Conservation (phyloP, 148 eudicot genomes). For the Beta vulgaris region DNA sequence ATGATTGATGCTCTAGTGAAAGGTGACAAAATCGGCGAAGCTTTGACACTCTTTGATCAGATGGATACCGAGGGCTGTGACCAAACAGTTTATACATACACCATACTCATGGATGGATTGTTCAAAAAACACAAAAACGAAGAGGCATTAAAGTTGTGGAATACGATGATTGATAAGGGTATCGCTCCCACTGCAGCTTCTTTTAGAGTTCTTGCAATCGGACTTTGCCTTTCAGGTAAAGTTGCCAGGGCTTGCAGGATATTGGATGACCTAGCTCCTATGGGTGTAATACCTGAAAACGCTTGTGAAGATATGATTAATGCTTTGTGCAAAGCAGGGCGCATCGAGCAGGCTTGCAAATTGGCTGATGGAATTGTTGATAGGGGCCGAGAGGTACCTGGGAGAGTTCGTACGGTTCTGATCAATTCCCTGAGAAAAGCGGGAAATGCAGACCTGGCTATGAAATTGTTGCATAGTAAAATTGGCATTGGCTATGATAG, state of each 20-base stretch:
- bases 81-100: constrained; percentile 91
- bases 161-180: constrained; percentile 92
- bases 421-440: constrained; percentile 92
- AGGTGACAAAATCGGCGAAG: constrained; percentile 62
- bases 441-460: constrained; percentile 76
- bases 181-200: constrained; percentile 82
- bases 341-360: constrained; percentile 83
- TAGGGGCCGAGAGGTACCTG: constrained; percentile 93
- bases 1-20: constrained; percentile 74
- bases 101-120: constrained; percentile 70
- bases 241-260: constrained; percentile 87
- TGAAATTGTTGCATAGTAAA: constrained; percentile 95
- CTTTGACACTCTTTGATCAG: constrained; percentile 51
- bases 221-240: constrained; percentile 88
- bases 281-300: constrained; percentile 83
- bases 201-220: constrained; percentile 79
- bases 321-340: constrained; percentile 79
- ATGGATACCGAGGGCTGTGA: constrained; percentile 91
- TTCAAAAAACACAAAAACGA: constrained; percentile 76
- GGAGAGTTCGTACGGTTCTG: constrained; percentile 75
- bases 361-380: constrained; percentile 92
- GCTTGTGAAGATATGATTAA: constrained; percentile 92
- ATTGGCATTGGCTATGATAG: constrained; percentile 95
- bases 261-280: constrained; percentile 89
- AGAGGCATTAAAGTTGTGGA: constrained; percentile 86